These are phyloP conservation scores for Talaromyces sp. DNA, from an alignment of 2,329 filamentous ascomycete genomes.

Conservation along the genomic window DNA sequence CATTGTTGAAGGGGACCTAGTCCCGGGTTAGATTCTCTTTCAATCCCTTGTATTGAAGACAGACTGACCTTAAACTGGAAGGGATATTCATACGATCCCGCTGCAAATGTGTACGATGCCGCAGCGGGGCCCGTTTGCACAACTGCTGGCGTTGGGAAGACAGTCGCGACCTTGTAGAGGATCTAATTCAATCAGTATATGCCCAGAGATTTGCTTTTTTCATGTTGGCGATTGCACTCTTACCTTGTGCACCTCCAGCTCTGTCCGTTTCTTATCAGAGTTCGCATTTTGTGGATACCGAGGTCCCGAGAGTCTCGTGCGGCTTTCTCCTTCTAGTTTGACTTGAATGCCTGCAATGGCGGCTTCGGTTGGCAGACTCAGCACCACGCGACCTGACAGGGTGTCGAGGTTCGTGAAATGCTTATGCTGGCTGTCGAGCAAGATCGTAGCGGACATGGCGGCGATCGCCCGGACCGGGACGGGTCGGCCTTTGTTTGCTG, in stretches of 20 bases:
- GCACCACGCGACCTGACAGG: conserved; percentile 49
- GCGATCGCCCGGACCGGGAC: conserved; percentile 20
- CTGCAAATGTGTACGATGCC: conserved; percentile 47
- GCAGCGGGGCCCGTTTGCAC: conserved; percentile 38
- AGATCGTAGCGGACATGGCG: conserved; percentile 48
- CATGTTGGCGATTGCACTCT: conserved; percentile 8
- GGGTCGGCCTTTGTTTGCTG: conserved; percentile 1
- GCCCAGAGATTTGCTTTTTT: background rate
- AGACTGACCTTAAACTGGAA: conserved; percentile 51
- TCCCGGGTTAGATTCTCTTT: conserved; percentile 1
- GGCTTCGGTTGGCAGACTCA: conserved; percentile 46
- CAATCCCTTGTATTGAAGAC: background rate
- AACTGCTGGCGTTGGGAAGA: conserved; percentile 50
- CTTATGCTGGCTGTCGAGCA: conserved; percentile 46
- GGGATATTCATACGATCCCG: conserved; percentile 52
- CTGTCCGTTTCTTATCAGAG: conserved; percentile 52
- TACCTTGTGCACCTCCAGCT: conserved; percentile 55
- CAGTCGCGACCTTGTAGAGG: conserved; percentile 50
- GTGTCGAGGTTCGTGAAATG: conserved; percentile 55
- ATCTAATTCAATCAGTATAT: conserved; percentile 34
- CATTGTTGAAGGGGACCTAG: conserved; percentile 55
- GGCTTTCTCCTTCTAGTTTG: conserved; percentile 54
- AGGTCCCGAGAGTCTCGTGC: conserved; percentile 46
- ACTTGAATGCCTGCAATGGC: conserved; percentile 50
- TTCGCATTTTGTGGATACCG: conserved; percentile 44